phyloP scores from a whole-genome alignment of 2,329 filamentous ascomycete genomes.

The Macrophomina pseudophaseolina region DNA sequence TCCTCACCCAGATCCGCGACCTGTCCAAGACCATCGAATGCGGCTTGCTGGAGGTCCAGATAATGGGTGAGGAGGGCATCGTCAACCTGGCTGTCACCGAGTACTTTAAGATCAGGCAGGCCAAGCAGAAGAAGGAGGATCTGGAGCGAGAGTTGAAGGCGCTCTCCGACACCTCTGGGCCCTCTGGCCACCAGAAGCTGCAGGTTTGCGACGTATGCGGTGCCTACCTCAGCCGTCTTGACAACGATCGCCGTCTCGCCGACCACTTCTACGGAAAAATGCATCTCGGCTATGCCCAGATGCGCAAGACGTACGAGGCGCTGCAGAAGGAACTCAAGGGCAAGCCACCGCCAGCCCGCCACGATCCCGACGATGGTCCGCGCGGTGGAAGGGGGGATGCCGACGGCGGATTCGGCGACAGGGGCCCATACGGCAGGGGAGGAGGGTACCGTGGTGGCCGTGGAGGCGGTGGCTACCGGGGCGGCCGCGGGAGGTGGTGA shows the following conservation, averaged over 20 bases:
- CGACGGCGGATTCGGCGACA: conserved; percentile 39
- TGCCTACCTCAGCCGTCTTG: conserved; percentile 87
- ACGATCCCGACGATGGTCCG: conserved; percentile 28
- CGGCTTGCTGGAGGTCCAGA: conserved; percentile 82
- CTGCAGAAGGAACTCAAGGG: conserved; percentile 86
- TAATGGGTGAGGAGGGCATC: conserved; percentile 80
- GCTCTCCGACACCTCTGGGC: conserved; percentile 88
- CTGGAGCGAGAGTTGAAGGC: conserved; percentile 87
- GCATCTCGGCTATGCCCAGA: conserved; percentile 97
- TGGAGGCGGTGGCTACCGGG: conserved; percentile 33
- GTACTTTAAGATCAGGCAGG: conserved; percentile 81
- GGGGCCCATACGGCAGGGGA: conserved; percentile 52
- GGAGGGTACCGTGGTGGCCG: conserved; percentile 39
- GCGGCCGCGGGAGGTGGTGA: conserved; percentile 24
- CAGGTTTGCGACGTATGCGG: conserved; percentile 99
- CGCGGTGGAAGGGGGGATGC: conserved; percentile 49
- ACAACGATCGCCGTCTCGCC: conserved; percentile 91
- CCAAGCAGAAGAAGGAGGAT: conserved; percentile 80
- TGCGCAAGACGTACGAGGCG: conserved; percentile 91
- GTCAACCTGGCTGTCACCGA: conserved; percentile 86
- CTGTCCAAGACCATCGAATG: conserved; percentile 77
- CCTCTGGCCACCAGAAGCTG: conserved; percentile 93
- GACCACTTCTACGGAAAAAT: conserved; percentile 99
- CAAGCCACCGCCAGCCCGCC: conserved; percentile 63
- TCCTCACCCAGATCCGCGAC: conserved; percentile 86